A percentile compares a stretch with the other conserved stretches of the same genome.
These are phyloP conservation scores for Zygosaccharomyces pseudobailii DNA, from an alignment of 1,139 yeast genomes.

Conservation along the genomic window DNA sequence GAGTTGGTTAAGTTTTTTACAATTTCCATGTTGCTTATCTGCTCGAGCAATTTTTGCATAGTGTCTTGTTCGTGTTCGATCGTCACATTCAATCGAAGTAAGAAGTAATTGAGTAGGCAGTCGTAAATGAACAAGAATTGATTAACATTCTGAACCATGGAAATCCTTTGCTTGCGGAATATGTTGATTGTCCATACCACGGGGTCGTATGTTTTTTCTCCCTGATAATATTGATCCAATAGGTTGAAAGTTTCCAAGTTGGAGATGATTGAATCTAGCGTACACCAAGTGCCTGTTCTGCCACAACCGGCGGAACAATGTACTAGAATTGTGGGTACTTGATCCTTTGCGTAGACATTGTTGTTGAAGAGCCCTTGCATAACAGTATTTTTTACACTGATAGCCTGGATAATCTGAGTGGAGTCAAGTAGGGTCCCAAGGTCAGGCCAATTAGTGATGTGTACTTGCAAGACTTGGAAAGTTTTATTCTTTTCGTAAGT, in stretches of 20 bases:
- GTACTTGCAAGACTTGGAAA: conserved; percentile 54
- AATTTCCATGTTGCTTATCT: conserved; percentile 6
- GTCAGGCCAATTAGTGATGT: conserved; percentile 76
- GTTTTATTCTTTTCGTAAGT: conserved; percentile 27
- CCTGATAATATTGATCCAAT: conserved; percentile 14
- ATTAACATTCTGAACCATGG: conserved; percentile 80
- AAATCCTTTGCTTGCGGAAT: conserved; percentile 67
- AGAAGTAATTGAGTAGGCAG: conserved; percentile 35
- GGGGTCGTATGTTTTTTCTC: conserved; percentile 41
- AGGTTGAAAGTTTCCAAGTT: conserved; percentile 24
- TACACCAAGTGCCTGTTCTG: conserved; percentile 79
- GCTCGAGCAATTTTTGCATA: conserved; percentile 6
- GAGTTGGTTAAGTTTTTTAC: conserved; percentile 4
- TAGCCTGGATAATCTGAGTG: conserved; percentile 33
- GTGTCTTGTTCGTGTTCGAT: conserved; percentile 4
- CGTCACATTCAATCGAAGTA: conserved; percentile 17
- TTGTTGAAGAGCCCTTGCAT: conserved; percentile 19
- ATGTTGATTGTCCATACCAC: conserved; percentile 44
- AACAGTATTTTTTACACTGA: conserved; percentile 31
- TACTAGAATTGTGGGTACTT: conserved; percentile 48
- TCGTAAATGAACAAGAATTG: conserved; percentile 76
- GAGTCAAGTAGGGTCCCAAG: conserved; percentile 48
- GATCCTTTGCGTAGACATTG: conserved; percentile 25
- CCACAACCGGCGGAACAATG: conserved; percentile 95
- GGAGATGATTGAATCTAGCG: conserved; percentile 52